Percentiles rank a stretch among this genome's conserved stretches.
Conservation (phyloP, 768 basidiomycete species). For the Boletellus ananas region DNA sequence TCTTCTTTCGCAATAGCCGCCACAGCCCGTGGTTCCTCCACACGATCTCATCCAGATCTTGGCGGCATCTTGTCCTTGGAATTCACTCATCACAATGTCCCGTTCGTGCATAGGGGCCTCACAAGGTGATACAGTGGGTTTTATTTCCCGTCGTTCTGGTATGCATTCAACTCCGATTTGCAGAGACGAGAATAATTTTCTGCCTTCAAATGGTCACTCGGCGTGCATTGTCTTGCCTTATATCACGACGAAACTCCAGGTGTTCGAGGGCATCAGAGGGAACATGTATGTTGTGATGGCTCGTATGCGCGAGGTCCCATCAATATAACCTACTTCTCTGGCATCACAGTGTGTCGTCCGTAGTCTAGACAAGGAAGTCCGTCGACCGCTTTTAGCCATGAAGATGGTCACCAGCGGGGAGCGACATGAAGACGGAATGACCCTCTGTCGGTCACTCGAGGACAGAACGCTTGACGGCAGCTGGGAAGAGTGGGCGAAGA, state of each 20-base stretch:
- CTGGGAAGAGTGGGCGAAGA: slow-evolving; percentile 62
- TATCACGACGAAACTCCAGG: slow-evolving; percentile 77
- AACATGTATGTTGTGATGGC: slow-evolving; percentile 58
- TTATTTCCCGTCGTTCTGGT: no score
- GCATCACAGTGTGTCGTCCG: slow-evolving; percentile 54
- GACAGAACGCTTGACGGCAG: slow-evolving; percentile 65
- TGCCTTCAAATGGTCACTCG: no score
- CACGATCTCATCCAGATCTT: no score
- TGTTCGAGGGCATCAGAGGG: slow-evolving; percentile 81
- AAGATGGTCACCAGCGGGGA: no score
- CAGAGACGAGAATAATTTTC: slow-evolving; percentile 57
- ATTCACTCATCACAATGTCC: no score
- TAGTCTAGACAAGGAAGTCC: slow-evolving; percentile 66
- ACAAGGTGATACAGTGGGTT: no score
- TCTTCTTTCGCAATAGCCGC: no score
- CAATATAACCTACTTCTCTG: background rate
- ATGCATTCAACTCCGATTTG: no score
- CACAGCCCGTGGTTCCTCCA: no score
- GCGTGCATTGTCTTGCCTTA: slow-evolving; percentile 63
- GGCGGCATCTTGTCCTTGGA: no score
- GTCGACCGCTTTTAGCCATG: slow-evolving; percentile 54
- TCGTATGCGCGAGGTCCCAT: background rate
- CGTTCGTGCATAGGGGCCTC: no score
- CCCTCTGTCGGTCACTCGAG: slow-evolving; percentile 57
- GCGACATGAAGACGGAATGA: slow-evolving; percentile 40